phyloP scores from a whole-genome alignment of 2,329 filamentous ascomycete species.

The Pseudogymnoascus sp. region DNA sequence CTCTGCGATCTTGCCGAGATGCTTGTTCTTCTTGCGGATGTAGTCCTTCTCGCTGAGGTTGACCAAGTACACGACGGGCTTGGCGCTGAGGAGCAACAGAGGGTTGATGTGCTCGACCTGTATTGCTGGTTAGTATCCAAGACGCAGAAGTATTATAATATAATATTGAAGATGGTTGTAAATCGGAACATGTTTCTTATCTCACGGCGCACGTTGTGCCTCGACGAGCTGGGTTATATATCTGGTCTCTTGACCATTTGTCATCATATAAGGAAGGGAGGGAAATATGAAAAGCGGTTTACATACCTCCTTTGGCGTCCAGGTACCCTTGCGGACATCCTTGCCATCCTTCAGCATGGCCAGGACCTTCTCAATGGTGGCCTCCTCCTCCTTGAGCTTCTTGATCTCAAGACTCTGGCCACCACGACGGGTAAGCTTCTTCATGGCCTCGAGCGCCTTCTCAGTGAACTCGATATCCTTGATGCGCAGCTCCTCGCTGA shows the following conservation, averaged over 20 bases:
- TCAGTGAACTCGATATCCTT: conserved; percentile 99
- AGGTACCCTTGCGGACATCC: conserved; percentile 84
- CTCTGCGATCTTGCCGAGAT: conserved; percentile 84
- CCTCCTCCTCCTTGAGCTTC: conserved; percentile 91
- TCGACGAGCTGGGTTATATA: conserved; percentile 94
- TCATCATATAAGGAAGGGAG: conserved; percentile 67
- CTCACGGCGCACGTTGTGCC: conserved; percentile 81
- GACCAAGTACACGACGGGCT: conserved; percentile 94
- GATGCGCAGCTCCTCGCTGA: conserved; percentile 89
- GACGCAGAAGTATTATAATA: conserved; percentile 19
- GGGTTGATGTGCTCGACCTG: conserved; percentile 98
- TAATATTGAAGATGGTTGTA: conserved; percentile 15
- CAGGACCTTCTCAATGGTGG: conserved; percentile 84
- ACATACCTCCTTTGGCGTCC: conserved; percentile 91
- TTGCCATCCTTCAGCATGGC: conserved; percentile 79
- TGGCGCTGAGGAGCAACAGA: conserved; percentile 87
- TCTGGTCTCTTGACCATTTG: conserved; percentile 92
- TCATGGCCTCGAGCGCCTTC: conserved; percentile 84
- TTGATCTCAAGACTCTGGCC: conserved; percentile 97
- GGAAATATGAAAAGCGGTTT: conserved; percentile 21
- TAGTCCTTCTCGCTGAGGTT: conserved; percentile 97
- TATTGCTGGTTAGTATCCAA: conserved; percentile 16
- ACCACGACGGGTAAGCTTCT: conserved; percentile 91
- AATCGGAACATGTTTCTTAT: conserved; percentile 48
- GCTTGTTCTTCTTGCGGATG: conserved; percentile 99